Base-by-base conservation (phyloP, 768 basidiomycete genomes). In the Amanita pallidorosea region DNA sequence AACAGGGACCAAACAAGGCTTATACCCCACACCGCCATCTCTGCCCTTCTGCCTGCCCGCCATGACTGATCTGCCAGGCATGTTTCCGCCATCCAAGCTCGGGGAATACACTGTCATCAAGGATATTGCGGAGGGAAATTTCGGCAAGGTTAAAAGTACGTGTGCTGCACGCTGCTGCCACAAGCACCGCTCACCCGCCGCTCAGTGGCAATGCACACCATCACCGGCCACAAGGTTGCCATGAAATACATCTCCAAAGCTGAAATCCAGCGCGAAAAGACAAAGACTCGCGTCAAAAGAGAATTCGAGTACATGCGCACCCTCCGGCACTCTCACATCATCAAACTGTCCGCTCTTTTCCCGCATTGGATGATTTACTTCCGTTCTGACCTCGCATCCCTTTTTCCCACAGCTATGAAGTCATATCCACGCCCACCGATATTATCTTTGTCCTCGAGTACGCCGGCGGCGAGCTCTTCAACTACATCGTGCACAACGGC, bases 361-460 rank as follows among this genome's bases (percentile, higher is more conserved):
- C 40, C 33, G 33, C 23, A 31, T 55, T 45, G 29, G 44, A 59
- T 38, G 42, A 17, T 37, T 49, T 46, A 47, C 31, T 52, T 50
- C 47, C 47, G 44, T 53, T 48, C 46, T 12, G 49, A 38, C 54
- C 17, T 35, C 43, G 60, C 33, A 57, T 46, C 46, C 54, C n/a
- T 29, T 29, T 27, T 7, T 54, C 41, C 45, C 34, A 9, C 62
- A 85, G 85, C 54, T 88, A 89, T 61, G 87, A 88, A 63, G 85
- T 86, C 36, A 96, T 98, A 57, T 92, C 90, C 7, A 96, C 94
- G 0, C 82, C 89, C 0, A 88, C 86, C 1, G 92, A 98, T 63
- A 96, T 99, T 59, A 94, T 99, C 63, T 96, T 99, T 68, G 96
- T 99, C 27, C 83, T 98, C 50, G 96, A 99, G 65, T 97, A 84